Evolutionary conservation across 805 yeast species (phyloP).

Genomic region (Cyberlindnera americana): DNA sequence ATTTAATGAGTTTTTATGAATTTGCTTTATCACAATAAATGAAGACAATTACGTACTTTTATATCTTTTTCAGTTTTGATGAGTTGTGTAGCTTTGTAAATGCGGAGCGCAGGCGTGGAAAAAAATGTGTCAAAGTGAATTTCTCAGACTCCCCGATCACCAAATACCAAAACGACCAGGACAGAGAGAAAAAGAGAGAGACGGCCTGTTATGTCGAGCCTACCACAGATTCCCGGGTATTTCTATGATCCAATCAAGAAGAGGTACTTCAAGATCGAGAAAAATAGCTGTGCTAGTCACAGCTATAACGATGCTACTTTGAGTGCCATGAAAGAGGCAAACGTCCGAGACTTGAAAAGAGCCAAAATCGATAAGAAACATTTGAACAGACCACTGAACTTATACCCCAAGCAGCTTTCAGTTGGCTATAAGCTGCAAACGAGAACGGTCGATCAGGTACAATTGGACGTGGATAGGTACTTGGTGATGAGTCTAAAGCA

Average conservation of each 20-base stretch:
- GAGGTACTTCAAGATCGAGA: constrained; percentile 26
- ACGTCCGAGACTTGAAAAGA: constrained; percentile 9
- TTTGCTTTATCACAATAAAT: too few relatives aligned
- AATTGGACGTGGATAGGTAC: not conserved
- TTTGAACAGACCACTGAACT: not conserved
- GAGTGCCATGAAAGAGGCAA: constrained; percentile 14
- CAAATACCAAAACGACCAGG: too few relatives aligned
- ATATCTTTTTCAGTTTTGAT: too few relatives aligned
- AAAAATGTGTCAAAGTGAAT: too few relatives aligned
- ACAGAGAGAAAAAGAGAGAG: not conserved
- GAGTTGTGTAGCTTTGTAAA: too few relatives aligned
- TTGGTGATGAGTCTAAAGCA: not conserved
- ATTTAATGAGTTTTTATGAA: not conserved
- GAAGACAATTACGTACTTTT: too few relatives aligned
- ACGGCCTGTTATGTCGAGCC: constrained; percentile 4
- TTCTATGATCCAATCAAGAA: constrained; percentile 24
- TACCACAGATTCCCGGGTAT: constrained; percentile 25
- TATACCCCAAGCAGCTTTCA: constrained; percentile 4
- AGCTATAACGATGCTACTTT: constrained; percentile 14
- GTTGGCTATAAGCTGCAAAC: not conserved
- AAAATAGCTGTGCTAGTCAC: constrained; percentile 12
- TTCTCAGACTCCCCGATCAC: too few relatives aligned
- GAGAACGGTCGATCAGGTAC: not conserved
- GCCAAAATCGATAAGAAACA: constrained; percentile 2
- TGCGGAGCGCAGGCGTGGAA: too few relatives aligned